Evolutionary conservation across 306 rosid species (phyloP).

Genomic region (Mimosa pudica): DNA sequence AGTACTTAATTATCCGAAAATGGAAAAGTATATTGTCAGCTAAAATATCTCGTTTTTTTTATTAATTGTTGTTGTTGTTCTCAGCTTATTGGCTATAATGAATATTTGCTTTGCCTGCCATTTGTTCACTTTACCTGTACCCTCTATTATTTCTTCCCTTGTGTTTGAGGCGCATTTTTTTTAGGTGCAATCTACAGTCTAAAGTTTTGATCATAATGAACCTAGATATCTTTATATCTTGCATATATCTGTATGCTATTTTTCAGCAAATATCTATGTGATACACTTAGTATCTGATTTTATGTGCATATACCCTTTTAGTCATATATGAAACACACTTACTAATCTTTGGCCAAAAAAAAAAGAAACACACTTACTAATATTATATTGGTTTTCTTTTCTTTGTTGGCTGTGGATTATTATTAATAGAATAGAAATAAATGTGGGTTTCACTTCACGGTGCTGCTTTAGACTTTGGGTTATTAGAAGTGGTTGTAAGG

Average conservation of each 20-base stretch:
- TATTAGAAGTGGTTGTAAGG: slow-evolving; percentile 69
- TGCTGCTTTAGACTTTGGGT: slow-evolving; percentile 60
- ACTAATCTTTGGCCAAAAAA: too few relatives aligned
- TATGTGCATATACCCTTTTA: background rate
- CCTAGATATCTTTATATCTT: slow-evolving; percentile 8
- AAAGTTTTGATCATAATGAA: slow-evolving; percentile 36
- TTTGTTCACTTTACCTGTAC: background rate
- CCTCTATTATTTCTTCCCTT: slow-evolving; percentile 10
- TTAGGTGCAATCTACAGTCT: slow-evolving; percentile 52
- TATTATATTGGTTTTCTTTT: slow-evolving; percentile 7
- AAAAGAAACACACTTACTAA: background rate
- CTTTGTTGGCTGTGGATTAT: slow-evolving; percentile 28
- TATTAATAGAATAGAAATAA: slow-evolving; percentile 33
- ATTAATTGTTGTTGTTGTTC: background rate
- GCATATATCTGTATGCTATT: background rate
- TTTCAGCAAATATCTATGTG: background rate
- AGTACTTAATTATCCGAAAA: slow-evolving; percentile 37
- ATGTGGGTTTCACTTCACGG: slow-evolving; percentile 40
- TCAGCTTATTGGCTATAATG: slow-evolving; percentile 3
- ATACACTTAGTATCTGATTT: background rate
- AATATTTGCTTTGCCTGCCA: slow-evolving; percentile 18
- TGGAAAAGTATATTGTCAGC: slow-evolving; percentile 32
- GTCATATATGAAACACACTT: background rate
- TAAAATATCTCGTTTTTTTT: slow-evolving; percentile 15
- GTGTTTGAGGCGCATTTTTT: slow-evolving; percentile 18